A percentile compares a stretch with the other conserved stretches of the same genome.
These are phyloP conservation scores for Trichoderma erinaceum DNA, from an alignment of 495 filamentous ascomycete genomes.

Conservation along the genomic window DNA sequence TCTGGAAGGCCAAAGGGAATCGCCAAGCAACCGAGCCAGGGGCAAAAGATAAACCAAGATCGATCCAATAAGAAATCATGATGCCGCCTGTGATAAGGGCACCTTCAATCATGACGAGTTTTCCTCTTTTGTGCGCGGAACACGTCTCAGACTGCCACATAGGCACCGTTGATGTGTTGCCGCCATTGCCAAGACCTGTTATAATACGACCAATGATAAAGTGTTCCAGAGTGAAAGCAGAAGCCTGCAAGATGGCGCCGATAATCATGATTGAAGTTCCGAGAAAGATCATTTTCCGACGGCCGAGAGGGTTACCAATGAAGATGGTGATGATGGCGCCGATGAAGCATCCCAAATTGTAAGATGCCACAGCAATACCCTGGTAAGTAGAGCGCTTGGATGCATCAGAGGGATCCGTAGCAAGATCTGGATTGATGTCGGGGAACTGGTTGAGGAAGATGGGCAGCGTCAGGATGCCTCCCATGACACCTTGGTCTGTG, in stretches of 20 bases:
- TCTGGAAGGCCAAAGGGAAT: slow-evolving; percentile 68
- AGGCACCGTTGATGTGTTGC: slow-evolving; percentile 54
- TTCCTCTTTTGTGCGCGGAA: slow-evolving; percentile 65
- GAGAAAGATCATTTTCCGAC: slow-evolving; percentile 62
- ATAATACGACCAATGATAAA: slow-evolving; percentile 61
- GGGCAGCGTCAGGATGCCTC: slow-evolving; percentile 50
- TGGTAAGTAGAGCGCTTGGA: slow-evolving; percentile 50
- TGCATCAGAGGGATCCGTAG: slow-evolving; percentile 28
- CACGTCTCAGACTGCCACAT: slow-evolving; percentile 78
- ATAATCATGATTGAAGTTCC: slow-evolving; percentile 66
- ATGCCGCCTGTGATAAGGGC: slow-evolving; percentile 69
- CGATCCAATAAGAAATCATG: slow-evolving; percentile 70
- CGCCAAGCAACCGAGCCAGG: slow-evolving; percentile 63
- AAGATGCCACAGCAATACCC: slow-evolving; percentile 55
- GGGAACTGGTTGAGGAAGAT: slow-evolving; percentile 53
- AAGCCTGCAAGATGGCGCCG: slow-evolving; percentile 59
- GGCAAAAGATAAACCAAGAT: slow-evolving; percentile 62
- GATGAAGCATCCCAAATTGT: slow-evolving; percentile 72
- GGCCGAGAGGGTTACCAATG: slow-evolving; percentile 64
- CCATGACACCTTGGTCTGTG: slow-evolving; percentile 51
- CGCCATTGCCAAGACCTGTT: slow-evolving; percentile 61
- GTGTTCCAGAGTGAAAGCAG: slow-evolving; percentile 52
- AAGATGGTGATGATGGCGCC: slow-evolving; percentile 65
- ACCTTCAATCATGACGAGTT: slow-evolving; percentile 72
- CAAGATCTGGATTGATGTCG: slow-evolving; percentile 42